phyloP scores from a whole-genome alignment of 2,329 filamentous ascomycete species.

The Colletotrichum karsti region DNA sequence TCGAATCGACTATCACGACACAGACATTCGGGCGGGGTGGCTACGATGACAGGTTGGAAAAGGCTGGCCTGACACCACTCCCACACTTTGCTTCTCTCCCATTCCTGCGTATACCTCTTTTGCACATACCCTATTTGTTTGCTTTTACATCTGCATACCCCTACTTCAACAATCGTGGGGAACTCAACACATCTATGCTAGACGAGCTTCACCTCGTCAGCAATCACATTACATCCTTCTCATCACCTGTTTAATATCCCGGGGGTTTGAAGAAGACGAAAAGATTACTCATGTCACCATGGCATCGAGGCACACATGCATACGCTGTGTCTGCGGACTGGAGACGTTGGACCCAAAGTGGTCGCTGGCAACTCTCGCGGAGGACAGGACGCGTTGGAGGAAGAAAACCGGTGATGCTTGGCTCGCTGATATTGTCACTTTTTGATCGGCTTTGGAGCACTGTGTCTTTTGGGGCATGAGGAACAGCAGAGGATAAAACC shows the following conservation, averaged over 20 bases:
- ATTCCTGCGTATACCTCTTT: constrained; percentile 28
- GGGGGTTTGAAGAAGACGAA: constrained; percentile 4
- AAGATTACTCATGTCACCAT: not conserved
- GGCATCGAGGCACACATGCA: constrained; percentile 2
- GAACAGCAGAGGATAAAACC: constrained; percentile 14
- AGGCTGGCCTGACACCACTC: constrained; percentile 28
- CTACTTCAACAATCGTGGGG: constrained; percentile 29
- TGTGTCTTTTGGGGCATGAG: constrained; percentile 23
- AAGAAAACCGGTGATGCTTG: constrained; percentile 8
- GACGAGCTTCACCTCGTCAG: constrained; percentile 21
- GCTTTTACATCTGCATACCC: constrained; percentile 18
- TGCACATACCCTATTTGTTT: constrained; percentile 26
- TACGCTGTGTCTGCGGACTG: constrained; percentile 2
- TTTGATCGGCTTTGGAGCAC: constrained; percentile 21
- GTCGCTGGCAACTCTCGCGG: constrained; percentile 9
- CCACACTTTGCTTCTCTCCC: constrained; percentile 21
- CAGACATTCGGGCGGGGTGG: not conserved
- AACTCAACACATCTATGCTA: constrained; percentile 14
- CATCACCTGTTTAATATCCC: constrained; percentile 19
- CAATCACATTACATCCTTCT: constrained; percentile 12
- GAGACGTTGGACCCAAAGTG: not conserved
- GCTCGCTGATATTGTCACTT: constrained; percentile 24
- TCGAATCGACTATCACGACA: not conserved
- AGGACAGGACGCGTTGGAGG: constrained; percentile 3
- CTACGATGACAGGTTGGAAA: constrained; percentile 18